Evolutionary conservation across 2,329 filamentous ascomycete species (phyloP).

Genomic region (Hansfordia pulvinata): DNA sequence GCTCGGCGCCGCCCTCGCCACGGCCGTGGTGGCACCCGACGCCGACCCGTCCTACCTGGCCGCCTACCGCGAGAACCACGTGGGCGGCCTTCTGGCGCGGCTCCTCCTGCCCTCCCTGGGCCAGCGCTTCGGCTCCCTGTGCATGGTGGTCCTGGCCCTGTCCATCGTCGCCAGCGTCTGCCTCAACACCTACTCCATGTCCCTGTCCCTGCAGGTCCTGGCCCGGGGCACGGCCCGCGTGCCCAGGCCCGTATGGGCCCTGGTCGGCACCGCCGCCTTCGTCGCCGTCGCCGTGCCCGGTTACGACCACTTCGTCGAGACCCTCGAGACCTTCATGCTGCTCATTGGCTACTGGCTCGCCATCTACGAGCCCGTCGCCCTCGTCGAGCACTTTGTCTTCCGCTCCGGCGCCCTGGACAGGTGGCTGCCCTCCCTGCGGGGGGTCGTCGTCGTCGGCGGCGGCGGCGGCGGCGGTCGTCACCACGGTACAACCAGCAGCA

Average conservation of each 20-base stretch:
- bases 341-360: slow-evolving; percentile 61
- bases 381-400: slow-evolving; percentile 58
- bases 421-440: too few relatives aligned
- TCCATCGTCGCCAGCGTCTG: slow-evolving; percentile 59
- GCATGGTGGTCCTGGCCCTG: slow-evolving; percentile 50
- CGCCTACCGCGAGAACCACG: slow-evolving; percentile 41
- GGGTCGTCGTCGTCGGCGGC: too few relatives aligned
- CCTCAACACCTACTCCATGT: slow-evolving; percentile 59
- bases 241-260: slow-evolving; percentile 56
- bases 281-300: slow-evolving; percentile 58
- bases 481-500: too few relatives aligned
- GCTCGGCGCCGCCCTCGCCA: slow-evolving; percentile 57
- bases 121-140: slow-evolving; percentile 61
- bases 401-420: slow-evolving; percentile 44
- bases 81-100: slow-evolving; percentile 53
- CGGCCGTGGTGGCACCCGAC: slow-evolving; percentile 45
- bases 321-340: slow-evolving; percentile 59
- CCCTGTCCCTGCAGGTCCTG: slow-evolving; percentile 53
- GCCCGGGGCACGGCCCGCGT: slow-evolving; percentile 42
- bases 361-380: slow-evolving; percentile 54
- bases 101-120: slow-evolving; percentile 51
- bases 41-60: slow-evolving; percentile 36
- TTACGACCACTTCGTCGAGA: slow-evolving; percentile 48
- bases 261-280: slow-evolving; percentile 47
- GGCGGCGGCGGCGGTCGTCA: too few relatives aligned